Base-by-base conservation (phyloP, 208 protist genomes). In the Leptomonas seymouri region DNA sequence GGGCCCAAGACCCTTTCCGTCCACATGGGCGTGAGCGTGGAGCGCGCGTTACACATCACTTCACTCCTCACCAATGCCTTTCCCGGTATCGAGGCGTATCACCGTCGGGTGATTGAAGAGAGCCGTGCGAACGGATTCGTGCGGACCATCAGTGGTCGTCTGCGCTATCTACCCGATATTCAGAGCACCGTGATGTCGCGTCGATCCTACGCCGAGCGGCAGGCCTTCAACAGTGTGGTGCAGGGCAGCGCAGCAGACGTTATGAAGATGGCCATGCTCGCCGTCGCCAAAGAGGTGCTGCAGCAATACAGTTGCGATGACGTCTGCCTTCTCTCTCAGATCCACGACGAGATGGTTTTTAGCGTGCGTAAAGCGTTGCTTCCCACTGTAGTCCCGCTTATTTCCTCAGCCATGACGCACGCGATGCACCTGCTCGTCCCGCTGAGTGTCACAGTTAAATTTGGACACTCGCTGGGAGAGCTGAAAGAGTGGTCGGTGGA, bases 181-280 rank as follows among this genome's bases (percentile, higher is more conserved):
- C 81, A 81, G 56, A 82, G 81, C 60, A 71, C 74, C 18, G 78
- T 91, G 36, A 74, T 89, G 71, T 60, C 60, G n/a, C 80, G 83
- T 46, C 81, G 87, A 20, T 74, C 81, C n/a, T 85, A 92, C 36
- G 93, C 91, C 20, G 87, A 95, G 77, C 85, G 93, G 36, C 91
- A 95, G 81, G 91, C 93, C n/a, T 93, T 96, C 66, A 97, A 97
- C 76, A 93, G 87, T 18, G 83, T 94, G 1, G 70, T 97, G 55
- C 93, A 97, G 53, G 93, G 93, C 44, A 94, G 85, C 56, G 91
- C 93, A 2, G 93, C 93, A 46, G 93, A 97, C 54, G 75, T 97
- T 0, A 91, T 96, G 81, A 97, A 97, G 73, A 67, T 90, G 61
- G 78, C 81, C 16, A 97, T 97, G 93, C 53, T 96, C 7, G 87